phyloP scores from a whole-genome alignment of 306 rosid species.

The Acacia acuminata region DNA sequence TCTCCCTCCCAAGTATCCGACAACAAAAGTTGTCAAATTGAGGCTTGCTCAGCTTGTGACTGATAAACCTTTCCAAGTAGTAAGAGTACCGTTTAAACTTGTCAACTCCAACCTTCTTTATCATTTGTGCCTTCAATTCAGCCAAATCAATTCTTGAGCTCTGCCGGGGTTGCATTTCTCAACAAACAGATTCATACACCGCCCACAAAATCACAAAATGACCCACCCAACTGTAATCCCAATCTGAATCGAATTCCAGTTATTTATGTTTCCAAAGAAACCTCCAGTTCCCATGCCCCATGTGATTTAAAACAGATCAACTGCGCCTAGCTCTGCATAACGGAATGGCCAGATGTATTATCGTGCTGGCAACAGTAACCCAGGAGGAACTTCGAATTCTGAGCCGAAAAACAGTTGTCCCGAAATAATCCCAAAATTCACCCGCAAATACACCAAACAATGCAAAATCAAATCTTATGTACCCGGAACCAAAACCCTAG shows the following conservation, averaged over 20 bases:
- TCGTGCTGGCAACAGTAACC: slow-evolving; percentile 38
- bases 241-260: slow-evolving; percentile 46
- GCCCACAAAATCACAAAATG: slow-evolving; percentile 49
- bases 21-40: slow-evolving; percentile 76
- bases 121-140: slow-evolving; percentile 75
- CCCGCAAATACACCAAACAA: slow-evolving; percentile 44
- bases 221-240: slow-evolving; percentile 51
- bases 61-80: slow-evolving; percentile 74
- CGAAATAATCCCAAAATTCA: slow-evolving; percentile 45
- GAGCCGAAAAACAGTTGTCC: slow-evolving; percentile 35
- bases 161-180: slow-evolving; percentile 97
- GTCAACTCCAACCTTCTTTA: slow-evolving; percentile 82
- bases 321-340: slow-evolving; percentile 31
- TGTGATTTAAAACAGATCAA: slow-evolving; percentile 46
- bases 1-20: slow-evolving; percentile 83
- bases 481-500: slow-evolving; percentile 71
- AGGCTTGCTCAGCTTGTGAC: slow-evolving; percentile 84
- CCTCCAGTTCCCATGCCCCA: slow-evolving; percentile 57
- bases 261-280: slow-evolving; percentile 53
- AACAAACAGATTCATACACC: slow-evolving; percentile 72
- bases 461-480: slow-evolving; percentile 72
- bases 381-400: slow-evolving; percentile 43
- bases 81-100: slow-evolving; percentile 75
- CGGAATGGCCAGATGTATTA: slow-evolving; percentile 34
- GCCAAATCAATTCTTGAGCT: slow-evolving; percentile 89